A percentile compares a stretch with the other conserved stretches of the same genome.
These are phyloP conservation scores for Saccharata proteae DNA, from an alignment of 2,329 filamentous ascomycete genomes.

Conservation along the genomic window DNA sequence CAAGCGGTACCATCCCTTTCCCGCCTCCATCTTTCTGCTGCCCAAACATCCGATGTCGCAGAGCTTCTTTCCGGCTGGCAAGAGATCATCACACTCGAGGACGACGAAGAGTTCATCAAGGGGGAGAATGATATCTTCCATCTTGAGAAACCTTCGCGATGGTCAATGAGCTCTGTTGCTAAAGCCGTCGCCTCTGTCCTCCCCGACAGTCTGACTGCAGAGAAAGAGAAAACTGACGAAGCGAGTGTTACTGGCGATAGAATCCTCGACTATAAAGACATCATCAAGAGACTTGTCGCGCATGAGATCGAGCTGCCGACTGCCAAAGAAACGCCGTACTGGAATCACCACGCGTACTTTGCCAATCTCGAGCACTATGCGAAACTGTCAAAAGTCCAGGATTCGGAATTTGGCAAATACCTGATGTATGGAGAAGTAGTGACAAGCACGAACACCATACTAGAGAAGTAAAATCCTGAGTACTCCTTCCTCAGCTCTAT, in stretches of 20 bases:
- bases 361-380: conserved; percentile 58
- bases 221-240: conserved; percentile 21
- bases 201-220: conserved; percentile 2
- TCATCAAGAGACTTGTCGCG: conserved; percentile 61
- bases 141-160: conserved; percentile 47
- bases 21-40: conserved; percentile 66
- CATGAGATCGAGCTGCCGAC: conserved; percentile 59
- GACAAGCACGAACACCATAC: conserved; percentile 84
- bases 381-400: conserved; percentile 40
- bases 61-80: conserved; percentile 55
- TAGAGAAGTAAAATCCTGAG: conserved; percentile 57
- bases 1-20: conserved; percentile 68
- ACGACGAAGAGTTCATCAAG: conserved; percentile 59
- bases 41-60: conserved; percentile 50
- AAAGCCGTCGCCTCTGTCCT: conserved; percentile 15
- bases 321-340: conserved; percentile 65
- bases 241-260: conserved; percentile 35
- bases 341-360: conserved; percentile 74
- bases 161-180: conserved; percentile 16
- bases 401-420: conserved; percentile 57
- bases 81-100: conserved; percentile 53
- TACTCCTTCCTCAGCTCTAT: background rate
- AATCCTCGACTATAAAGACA: conserved; percentile 60
- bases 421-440: conserved; percentile 85
- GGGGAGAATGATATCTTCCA: conserved; percentile 76